phyloP scores from a whole-genome alignment of 495 filamentous ascomycete genomes.

The Penicillium samsonianum region DNA sequence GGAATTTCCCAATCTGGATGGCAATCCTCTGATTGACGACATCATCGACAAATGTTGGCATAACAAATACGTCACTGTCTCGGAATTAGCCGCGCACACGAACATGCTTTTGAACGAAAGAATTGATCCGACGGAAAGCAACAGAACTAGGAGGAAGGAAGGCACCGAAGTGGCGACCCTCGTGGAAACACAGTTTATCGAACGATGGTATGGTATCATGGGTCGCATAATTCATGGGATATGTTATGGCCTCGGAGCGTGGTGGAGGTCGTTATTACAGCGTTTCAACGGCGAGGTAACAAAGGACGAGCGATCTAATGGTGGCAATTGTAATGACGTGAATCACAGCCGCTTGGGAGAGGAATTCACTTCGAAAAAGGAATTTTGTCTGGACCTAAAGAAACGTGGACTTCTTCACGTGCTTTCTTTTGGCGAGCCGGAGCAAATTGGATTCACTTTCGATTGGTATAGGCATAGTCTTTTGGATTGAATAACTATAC shows the following conservation, averaged over 20 bases:
- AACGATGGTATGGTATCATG: neutral
- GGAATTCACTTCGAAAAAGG: conserved; percentile 24
- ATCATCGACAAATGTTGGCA: conserved; percentile 45
- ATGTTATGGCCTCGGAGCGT: conserved; percentile 3
- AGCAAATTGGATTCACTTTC: conserved; percentile 29
- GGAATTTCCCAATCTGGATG: conserved; percentile 37
- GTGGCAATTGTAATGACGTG: conserved; percentile 9
- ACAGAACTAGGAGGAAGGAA: neutral
- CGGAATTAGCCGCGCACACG: conserved; percentile 33
- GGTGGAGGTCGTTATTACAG: no score
- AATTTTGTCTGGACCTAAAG: conserved; percentile 32
- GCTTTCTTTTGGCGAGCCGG: conserved; percentile 35
- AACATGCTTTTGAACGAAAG: conserved; percentile 7
- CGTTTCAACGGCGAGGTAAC: conserved; percentile 3
- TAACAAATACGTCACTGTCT: conserved; percentile 33
- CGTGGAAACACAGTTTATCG: no score
- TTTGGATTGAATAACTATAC: conserved; percentile 1
- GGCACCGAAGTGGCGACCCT: no score
- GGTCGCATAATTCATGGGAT: conserved; percentile 5
- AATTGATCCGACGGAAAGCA: conserved; percentile 7
- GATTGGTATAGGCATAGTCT: conserved; percentile 27
- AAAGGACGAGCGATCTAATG: neutral
- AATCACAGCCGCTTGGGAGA: conserved; percentile 14
- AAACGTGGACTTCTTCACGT: conserved; percentile 32
- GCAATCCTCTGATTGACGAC: conserved; percentile 35